Evolutionary conservation across 108 stramenopile genomes (phyloP).

Genomic region (Nitzschia putrida): DNA sequence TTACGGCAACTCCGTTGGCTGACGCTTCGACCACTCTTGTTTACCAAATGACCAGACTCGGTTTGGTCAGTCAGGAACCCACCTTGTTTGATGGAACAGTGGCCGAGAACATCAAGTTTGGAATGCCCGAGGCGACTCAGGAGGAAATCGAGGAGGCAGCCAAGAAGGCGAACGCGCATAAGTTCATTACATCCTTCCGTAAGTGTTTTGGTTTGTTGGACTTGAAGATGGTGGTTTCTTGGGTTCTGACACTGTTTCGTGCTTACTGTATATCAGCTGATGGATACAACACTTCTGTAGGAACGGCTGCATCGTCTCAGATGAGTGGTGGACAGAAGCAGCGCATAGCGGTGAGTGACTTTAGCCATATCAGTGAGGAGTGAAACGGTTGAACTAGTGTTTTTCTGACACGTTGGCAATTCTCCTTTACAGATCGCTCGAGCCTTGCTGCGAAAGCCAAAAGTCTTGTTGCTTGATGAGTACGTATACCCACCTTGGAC

Average conservation of each 20-base stretch:
- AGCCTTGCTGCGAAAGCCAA: constrained; percentile 57
- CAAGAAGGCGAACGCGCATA: constrained; percentile 71
- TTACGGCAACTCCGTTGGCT: no score
- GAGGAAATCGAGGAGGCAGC: constrained; percentile 67
- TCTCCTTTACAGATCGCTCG: constrained; percentile 57
- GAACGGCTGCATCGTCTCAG: constrained; percentile 73
- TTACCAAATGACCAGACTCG: constrained; percentile 51
- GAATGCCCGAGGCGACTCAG: constrained; percentile 42
- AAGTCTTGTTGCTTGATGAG: constrained; percentile 67
- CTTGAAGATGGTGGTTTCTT: constrained; percentile 20
- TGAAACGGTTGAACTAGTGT: background rate
- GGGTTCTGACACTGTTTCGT: constrained; percentile 47
- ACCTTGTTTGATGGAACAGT: constrained; percentile 70
- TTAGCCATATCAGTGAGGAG: constrained; percentile 26
- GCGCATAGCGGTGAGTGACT: constrained; percentile 64
- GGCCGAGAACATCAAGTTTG: constrained; percentile 75
- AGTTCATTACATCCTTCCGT: constrained; percentile 58
- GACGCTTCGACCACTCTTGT: background rate
- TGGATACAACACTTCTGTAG: constrained; percentile 84
- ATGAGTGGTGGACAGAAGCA: constrained; percentile 94
- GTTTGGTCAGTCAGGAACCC: constrained; percentile 85
- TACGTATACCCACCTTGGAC: constrained; percentile 25
- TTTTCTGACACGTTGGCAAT: constrained; percentile 36
- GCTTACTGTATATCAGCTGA: constrained; percentile 30
- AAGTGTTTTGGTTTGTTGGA: background rate